Evolutionary conservation across 257 asterid genomes (phyloP).

Genomic region (Verbena officinalis): DNA sequence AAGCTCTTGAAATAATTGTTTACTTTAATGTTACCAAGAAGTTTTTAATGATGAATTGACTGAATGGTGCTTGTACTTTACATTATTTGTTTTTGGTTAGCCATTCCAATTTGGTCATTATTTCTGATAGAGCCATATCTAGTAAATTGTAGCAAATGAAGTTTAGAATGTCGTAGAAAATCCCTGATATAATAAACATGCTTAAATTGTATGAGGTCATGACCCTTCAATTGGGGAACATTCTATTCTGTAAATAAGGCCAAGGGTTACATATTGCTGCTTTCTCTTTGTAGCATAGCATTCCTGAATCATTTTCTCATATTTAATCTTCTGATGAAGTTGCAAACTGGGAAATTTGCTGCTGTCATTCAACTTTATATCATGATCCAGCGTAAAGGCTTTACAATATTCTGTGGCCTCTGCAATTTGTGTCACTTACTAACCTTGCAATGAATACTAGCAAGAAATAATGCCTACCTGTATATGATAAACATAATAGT

Average conservation of each 20-base stretch:
- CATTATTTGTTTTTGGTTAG: background rate
- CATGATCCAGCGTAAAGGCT: conserved; percentile 20
- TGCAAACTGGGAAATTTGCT: conserved; percentile 25
- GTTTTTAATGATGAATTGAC: conserved; percentile 11
- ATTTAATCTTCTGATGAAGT: conserved; percentile 28
- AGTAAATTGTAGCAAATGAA: conserved; percentile 8
- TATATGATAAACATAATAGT: conserved; percentile 28
- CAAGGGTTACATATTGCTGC: conserved; percentile 12
- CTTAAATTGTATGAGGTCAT: conserved; percentile 6
- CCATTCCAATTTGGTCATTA: conserved; percentile 18
- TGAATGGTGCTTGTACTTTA: background rate
- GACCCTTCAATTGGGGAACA: conserved; percentile 15
- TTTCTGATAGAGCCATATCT: background rate
- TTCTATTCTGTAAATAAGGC: conserved; percentile 4
- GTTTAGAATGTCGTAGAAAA: conserved; percentile 6
- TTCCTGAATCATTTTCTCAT: conserved; percentile 5
- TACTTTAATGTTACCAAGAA: background rate
- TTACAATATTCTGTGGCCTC: conserved; percentile 9
- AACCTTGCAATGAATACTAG: conserved; percentile 25
- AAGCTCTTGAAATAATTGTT: conserved; percentile 11
- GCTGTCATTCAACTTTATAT: conserved; percentile 11
- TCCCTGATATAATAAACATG: conserved; percentile 20
- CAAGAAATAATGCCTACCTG: conserved; percentile 35
- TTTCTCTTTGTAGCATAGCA: conserved; percentile 6
- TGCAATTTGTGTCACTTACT: conserved; percentile 27